These are phyloP conservation scores for Rhexocercosporidium sp. DNA, from an alignment of 2,329 filamentous ascomycete genomes.

Conservation along the genomic window DNA sequence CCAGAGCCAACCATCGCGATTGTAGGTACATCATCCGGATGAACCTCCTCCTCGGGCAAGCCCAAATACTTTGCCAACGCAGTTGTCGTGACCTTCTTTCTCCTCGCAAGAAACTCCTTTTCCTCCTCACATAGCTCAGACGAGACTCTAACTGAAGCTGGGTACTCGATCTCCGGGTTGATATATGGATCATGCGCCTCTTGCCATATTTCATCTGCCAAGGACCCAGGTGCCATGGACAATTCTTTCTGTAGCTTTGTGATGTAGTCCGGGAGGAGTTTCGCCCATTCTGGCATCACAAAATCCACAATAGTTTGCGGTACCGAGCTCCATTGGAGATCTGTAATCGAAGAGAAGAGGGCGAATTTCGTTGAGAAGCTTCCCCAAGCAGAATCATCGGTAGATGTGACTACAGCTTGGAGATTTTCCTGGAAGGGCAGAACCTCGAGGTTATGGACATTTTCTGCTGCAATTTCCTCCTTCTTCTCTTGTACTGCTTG, in stretches of 20 bases:
- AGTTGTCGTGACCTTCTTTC: constrained; percentile 70
- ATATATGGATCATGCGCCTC: constrained; percentile 84
- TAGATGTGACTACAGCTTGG: constrained; percentile 13
- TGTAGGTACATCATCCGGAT: constrained; percentile 89
- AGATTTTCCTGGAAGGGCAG: constrained; percentile 36
- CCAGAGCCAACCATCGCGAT: constrained; percentile 96
- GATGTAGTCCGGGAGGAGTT: constrained; percentile 74
- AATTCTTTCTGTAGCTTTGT: constrained; percentile 86
- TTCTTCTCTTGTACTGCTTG: constrained; percentile 31
- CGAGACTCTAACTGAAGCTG: constrained; percentile 83
- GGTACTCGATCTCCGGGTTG: constrained; percentile 86
- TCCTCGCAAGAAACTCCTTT: constrained; percentile 70
- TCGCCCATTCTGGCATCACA: constrained; percentile 84
- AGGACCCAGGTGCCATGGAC: constrained; percentile 83
- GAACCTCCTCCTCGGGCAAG: constrained; percentile 78
- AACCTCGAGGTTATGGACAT: constrained; percentile 32
- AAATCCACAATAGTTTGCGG: constrained; percentile 68
- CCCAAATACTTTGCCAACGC: constrained; percentile 84
- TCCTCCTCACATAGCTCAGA: constrained; percentile 84
- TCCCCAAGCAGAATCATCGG: constrained; percentile 40
- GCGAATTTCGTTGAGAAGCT: constrained; percentile 39
- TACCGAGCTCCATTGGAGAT: constrained; percentile 59
- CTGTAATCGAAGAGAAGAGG: constrained; percentile 56
- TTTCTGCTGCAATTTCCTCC: constrained; percentile 33
- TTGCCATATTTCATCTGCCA: constrained; percentile 92